phyloP scores from a whole-genome alignment of 2,329 filamentous ascomycete species.

The Amesomyces nigricolor region DNA sequence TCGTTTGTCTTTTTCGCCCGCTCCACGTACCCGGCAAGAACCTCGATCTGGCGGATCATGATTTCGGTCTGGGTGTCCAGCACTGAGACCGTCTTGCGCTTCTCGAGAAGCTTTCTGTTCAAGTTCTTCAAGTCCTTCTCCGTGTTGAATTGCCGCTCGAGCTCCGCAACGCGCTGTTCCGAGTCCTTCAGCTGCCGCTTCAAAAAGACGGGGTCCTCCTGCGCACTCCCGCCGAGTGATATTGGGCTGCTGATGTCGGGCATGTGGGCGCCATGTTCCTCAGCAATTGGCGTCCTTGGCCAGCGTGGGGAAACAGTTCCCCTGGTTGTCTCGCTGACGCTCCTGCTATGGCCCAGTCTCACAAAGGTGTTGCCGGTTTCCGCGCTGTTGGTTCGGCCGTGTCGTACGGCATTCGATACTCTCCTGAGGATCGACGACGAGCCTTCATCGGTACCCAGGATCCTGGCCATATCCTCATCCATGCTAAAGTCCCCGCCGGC shows the following conservation, averaged over 20 bases:
- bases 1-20: conserved; percentile 77
- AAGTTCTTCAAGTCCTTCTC: conserved; percentile 66
- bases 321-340: conserved; percentile 62
- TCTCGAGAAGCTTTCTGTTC: conserved; percentile 83
- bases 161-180: conserved; percentile 78
- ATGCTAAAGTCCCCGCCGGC: conserved; percentile 81
- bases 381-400: conserved; percentile 82
- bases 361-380: conserved; percentile 44
- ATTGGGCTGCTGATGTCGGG: conserved; percentile 69
- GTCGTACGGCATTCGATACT: conserved; percentile 89
- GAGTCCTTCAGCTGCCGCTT: conserved; percentile 74
- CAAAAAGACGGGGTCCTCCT: conserved; percentile 59
- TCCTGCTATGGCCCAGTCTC: conserved; percentile 50
- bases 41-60: conserved; percentile 85
- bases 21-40: conserved; percentile 82
- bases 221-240: conserved; percentile 50
- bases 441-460: conserved; percentile 71
- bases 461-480: conserved; percentile 92
- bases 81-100: conserved; percentile 91
- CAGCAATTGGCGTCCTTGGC: conserved; percentile 61
- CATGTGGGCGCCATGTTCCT: conserved; percentile 45
- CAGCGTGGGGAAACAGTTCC: conserved; percentile 60
- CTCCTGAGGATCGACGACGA: conserved; percentile 77
- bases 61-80: conserved; percentile 93
- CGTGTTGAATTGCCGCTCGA: conserved; percentile 69